phyloP scores from a whole-genome alignment of 2,329 filamentous ascomycete species.

The Xylariaceae sp. region DNA sequence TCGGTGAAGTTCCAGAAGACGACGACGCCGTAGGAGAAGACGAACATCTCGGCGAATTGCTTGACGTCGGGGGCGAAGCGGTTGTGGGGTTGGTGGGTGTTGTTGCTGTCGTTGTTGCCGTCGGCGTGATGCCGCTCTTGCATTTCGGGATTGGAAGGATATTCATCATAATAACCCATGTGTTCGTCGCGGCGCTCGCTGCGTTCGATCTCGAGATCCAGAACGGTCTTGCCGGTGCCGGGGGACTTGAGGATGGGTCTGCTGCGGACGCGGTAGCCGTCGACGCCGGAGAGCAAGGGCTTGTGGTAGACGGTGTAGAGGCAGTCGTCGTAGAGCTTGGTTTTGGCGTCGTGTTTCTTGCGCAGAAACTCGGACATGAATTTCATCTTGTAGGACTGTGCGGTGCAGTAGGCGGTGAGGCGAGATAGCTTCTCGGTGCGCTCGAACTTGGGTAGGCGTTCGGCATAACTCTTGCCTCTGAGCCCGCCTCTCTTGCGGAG shows the following conservation, averaged over 20 bases:
- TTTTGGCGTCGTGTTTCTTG: conserved; percentile 82
- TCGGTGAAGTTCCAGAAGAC: conserved; percentile 99
- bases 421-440: conserved; percentile 83
- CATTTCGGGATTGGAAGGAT: conserved; percentile 41
- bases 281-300: conserved; percentile 77
- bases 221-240: conserved; percentile 78
- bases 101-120: conserved; percentile 32
- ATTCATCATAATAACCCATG: conserved; percentile 83
- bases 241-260: conserved; percentile 90
- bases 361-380: conserved; percentile 85
- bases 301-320: conserved; percentile 94
- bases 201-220: conserved; percentile 93
- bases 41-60: conserved; percentile 89
- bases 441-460: conserved; percentile 83
- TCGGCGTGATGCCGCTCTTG: conserved; percentile 4
- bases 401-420: conserved; percentile 93
- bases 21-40: conserved; percentile 94
- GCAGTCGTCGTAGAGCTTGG: conserved; percentile 97
- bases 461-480: conserved; percentile 84
- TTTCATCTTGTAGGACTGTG: conserved; percentile 86
- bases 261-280: conserved; percentile 84
- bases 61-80: conserved; percentile 67
- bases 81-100: too few relatives aligned
- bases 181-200: conserved; percentile 87
- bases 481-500: conserved; percentile 59